Percentiles rank a stretch among this genome's conserved stretches.
Evolutionary conservation across 1,284 basidiomycete species (phyloP).

Genomic region (Ustilago trichophora): DNA sequence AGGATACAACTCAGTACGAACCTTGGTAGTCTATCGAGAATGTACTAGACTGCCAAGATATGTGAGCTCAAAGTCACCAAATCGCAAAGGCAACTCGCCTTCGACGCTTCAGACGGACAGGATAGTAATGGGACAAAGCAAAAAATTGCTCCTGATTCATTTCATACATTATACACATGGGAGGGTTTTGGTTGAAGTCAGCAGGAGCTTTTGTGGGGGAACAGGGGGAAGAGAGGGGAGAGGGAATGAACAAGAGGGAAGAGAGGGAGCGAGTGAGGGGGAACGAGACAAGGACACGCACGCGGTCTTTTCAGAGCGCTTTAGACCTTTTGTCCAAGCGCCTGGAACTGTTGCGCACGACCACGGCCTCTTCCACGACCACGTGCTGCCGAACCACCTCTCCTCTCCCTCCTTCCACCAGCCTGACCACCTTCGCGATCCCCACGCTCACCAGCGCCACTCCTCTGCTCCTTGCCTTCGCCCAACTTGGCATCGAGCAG

Average conservation of each 20-base stretch:
- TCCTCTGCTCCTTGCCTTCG: conserved; percentile 50
- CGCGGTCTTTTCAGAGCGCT: background rate
- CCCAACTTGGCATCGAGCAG: conserved; percentile 88
- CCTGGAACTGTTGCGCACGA: conserved; percentile 58
- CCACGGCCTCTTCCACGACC: conserved; percentile 60
- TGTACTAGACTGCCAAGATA: too few relatives aligned
- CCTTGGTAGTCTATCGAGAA: too few relatives aligned
- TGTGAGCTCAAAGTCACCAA: too few relatives aligned
- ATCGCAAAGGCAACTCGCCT: too few relatives aligned
- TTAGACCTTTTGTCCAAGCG: conserved; percentile 58
- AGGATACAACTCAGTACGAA: too few relatives aligned
- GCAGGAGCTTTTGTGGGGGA: conserved; percentile 20
- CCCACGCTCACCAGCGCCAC: conserved; percentile 32
- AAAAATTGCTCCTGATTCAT: conserved; percentile 15
- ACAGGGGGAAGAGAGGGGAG: background rate
- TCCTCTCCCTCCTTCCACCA: conserved; percentile 52
- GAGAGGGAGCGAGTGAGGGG: background rate
- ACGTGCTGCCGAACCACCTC: conserved; percentile 54
- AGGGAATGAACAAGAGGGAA: conserved; percentile 4
- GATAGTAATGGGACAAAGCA: conserved; percentile 13
- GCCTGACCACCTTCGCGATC: conserved; percentile 45
- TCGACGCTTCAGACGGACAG: too few relatives aligned
- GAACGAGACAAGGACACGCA: background rate
- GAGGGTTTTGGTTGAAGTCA: background rate
- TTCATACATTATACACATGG: too few relatives aligned